These are phyloP conservation scores for Rhexocercosporidium sp. DNA, from an alignment of 2,329 filamentous ascomycete genomes.

Conservation along the genomic window DNA sequence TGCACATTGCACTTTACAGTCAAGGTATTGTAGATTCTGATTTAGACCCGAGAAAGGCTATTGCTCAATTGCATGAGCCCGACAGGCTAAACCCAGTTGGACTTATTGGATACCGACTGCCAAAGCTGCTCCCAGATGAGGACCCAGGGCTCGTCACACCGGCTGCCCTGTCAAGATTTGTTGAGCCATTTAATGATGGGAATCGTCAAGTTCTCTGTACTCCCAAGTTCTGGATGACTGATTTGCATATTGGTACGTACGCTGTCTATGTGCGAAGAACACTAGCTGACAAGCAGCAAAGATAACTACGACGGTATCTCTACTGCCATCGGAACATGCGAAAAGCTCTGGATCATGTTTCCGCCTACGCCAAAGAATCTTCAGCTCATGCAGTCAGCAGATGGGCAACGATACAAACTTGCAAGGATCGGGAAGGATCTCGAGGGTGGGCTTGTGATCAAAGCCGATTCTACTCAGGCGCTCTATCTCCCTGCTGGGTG, in stretches of 20 bases:
- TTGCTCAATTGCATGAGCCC: background rate
- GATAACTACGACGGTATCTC: conserved; percentile 19
- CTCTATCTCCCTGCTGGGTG: conserved; percentile 23
- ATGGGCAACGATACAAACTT: conserved; percentile 15
- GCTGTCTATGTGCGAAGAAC: background rate
- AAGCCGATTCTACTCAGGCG: conserved; percentile 17
- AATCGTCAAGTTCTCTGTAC: conserved; percentile 22
- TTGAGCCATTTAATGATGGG: conserved; percentile 11
- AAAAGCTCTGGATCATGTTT: conserved; percentile 13
- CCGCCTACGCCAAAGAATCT: conserved; percentile 25
- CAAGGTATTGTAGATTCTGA: background rate
- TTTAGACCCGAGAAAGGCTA: background rate
- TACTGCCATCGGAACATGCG: conserved; percentile 12
- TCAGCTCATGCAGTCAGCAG: conserved; percentile 4
- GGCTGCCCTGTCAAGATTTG: background rate
- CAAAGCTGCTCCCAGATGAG: background rate
- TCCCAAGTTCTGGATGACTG: conserved; percentile 17
- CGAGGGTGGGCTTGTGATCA: conserved; percentile 22
- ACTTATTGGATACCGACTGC: background rate
- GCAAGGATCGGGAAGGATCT: conserved; percentile 15
- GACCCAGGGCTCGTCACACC: background rate
- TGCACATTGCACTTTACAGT: background rate
- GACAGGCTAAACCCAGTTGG: background rate
- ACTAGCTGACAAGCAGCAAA: background rate
- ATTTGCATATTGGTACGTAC: conserved; percentile 18